These are phyloP conservation scores for Paralagenidium karlingii DNA, from an alignment of 352 stramenopile genomes.

Conservation along the genomic window DNA sequence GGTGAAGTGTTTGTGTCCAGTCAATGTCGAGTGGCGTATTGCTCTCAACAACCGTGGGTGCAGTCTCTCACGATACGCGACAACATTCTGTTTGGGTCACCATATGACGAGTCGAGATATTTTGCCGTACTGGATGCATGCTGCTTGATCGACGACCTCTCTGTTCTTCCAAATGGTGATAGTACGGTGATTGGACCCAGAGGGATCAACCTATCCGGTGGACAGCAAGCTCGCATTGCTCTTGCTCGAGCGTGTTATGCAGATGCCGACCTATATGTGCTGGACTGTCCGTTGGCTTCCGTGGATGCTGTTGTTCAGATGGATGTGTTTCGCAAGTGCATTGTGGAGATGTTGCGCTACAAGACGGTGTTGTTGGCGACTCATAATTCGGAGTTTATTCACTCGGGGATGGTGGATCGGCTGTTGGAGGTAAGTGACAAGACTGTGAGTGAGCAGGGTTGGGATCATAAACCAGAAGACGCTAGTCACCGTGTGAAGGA, in stretches of 20 bases:
- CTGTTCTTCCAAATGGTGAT: constrained; percentile 38
- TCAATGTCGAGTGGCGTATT: constrained; percentile 14
- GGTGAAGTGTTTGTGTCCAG: constrained; percentile 4
- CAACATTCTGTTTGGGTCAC: constrained; percentile 79
- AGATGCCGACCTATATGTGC: constrained; percentile 35
- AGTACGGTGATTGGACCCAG: constrained; percentile 28
- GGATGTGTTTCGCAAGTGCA: constrained; percentile 41
- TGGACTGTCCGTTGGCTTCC: constrained; percentile 36
- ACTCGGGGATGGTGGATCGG: constrained; percentile 24
- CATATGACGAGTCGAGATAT: constrained; percentile 47
- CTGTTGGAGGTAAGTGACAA: constrained; percentile 14
- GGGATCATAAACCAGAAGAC: too few relatives aligned
- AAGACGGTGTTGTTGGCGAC: constrained; percentile 42
- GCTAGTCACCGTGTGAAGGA: too few relatives aligned
- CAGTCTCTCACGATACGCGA: constrained; percentile 59
- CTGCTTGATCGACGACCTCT: constrained; percentile 6
- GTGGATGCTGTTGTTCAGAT: constrained; percentile 47
- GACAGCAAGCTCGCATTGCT: constrained; percentile 37
- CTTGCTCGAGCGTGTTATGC: constrained; percentile 38
- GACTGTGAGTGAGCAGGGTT: constrained; percentile 10
- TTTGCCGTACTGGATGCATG: constrained; percentile 10
- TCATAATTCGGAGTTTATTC: constrained; percentile 36
- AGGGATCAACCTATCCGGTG: constrained; percentile 38
- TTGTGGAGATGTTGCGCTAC: constrained; percentile 26
- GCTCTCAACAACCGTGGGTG: constrained; percentile 65